Evolutionary conservation across 139 green algal genomes (phyloP), one percentile per base, ranked within the genome.

Genomic region (Haematococcus sp.): DNA sequence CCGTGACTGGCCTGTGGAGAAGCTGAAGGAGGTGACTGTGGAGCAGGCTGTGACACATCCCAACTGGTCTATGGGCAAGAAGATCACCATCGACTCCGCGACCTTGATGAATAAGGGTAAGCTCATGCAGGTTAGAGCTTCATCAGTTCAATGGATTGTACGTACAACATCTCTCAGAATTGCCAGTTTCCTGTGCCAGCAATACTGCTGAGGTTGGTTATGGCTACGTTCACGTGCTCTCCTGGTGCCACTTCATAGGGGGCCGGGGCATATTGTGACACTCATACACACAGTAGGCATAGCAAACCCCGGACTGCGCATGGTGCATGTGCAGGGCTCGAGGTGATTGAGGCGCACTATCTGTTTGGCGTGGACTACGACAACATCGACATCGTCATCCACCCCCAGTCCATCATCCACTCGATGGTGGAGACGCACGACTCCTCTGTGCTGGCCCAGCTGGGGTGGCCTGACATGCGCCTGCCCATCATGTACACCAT

Each of bases 401-500:
- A 99, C 87, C 95, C 95, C 13, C 95, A 99, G 90, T 96, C 87
- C 76, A 99, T 99, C 87, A 97, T 99, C 78, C 96, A 99, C 88
- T 98, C 92, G 76, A 99, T 99, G 96, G 88, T 99, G 43, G 96
- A 99, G 84, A 99, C 95, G 0, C 74, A 86, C 28, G 96, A 99
- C 84, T 95, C 87, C 1, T 96, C 88, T 5, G 92, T 99, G 28
- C 82, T 99, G 32, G 96, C 91, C n/a, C 94, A 98, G 89, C 84
- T 97, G 54, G 96, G 96, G 54, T 99, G 96, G 96, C 96, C 96
- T 9, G 94, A 98, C 90, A 99, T 99, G 96, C 86, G 92, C 2
- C 88, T 99, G 70, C 96, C 96, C 58, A 99, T 99, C 79, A 93
- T 99, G 69, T 98, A 98, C 88, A 99, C 96, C 43, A 94, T 99